Percentiles rank a stretch among this genome's conserved stretches.
These are phyloP conservation scores for Fusarium sacchari DNA, from an alignment of 2,329 filamentous ascomycete species.

Conservation along the genomic window DNA sequence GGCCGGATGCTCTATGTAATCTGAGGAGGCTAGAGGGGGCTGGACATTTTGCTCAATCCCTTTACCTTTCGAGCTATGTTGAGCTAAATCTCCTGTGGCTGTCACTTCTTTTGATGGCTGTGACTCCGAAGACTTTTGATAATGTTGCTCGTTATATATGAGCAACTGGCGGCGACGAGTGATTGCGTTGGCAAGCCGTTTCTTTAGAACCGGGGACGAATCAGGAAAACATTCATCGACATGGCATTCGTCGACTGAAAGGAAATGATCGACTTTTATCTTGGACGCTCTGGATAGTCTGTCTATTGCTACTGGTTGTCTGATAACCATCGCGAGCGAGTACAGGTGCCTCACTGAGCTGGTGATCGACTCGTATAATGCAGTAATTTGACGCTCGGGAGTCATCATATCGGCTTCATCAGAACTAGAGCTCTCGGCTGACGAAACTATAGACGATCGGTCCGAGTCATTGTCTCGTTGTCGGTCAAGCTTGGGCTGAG, in stretches of 20 bases:
- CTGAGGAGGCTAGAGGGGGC: not conserved
- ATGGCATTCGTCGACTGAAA: not conserved
- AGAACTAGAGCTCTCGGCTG: not conserved
- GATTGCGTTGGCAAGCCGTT: not conserved
- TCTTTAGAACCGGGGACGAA: accelerated
- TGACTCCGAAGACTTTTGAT: not conserved
- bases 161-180: not conserved
- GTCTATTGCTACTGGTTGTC: not conserved
- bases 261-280: not conserved
- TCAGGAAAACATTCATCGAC: not conserved
- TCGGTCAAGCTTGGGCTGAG: not conserved
- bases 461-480: not conserved
- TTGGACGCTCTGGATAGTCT: not conserved
- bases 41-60: too few relatives aligned
- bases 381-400: not conserved
- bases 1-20: too few relatives aligned
- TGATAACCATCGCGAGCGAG: not conserved
- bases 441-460: not conserved
- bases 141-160: not conserved
- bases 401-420: not conserved
- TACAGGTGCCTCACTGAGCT: not conserved
- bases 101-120: not conserved
- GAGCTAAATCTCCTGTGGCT: accelerated
- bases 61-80: too few relatives aligned
- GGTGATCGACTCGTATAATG: not conserved